Percentiles rank a stretch among this genome's conserved stretches.
phyloP scores from a whole-genome alignment of 257 asterid genomes.

The Salvia rosmarinus region DNA sequence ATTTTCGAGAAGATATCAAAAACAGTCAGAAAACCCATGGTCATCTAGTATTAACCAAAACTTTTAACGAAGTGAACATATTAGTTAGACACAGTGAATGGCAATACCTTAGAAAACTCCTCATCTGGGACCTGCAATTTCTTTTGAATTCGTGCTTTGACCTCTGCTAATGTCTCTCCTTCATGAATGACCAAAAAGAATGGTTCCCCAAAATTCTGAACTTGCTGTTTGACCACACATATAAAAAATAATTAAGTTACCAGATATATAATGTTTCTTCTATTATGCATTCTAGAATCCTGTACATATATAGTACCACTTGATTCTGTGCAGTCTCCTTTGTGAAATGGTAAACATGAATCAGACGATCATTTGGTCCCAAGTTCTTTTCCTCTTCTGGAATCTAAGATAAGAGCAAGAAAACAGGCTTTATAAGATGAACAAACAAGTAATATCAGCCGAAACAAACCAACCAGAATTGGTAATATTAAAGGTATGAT shows the following conservation, averaged over 20 bases:
- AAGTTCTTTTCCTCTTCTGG: constrained; percentile 92
- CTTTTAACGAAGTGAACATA: constrained; percentile 7
- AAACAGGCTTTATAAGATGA: constrained; percentile 18
- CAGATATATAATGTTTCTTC: neutral
- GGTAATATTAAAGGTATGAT: neutral
- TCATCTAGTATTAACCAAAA: constrained; percentile 2
- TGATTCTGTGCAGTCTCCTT: constrained; percentile 85
- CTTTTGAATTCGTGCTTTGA: constrained; percentile 56
- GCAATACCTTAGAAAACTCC: constrained; percentile 57
- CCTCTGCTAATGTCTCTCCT: constrained; percentile 62
- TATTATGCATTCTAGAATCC: constrained; percentile 8
- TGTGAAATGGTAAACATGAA: constrained; percentile 88
- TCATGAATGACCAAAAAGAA: constrained; percentile 61
- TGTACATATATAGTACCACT: constrained; percentile 49
- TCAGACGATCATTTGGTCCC: constrained; percentile 79
- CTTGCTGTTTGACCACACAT: constrained; percentile 41
- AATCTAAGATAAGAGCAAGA: constrained; percentile 50
- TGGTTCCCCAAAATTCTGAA: constrained; percentile 66
- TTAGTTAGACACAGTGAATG: constrained; percentile 8
- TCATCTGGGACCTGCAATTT: constrained; percentile 60
- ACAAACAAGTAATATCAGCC: constrained; percentile 23
- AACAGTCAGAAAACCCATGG: neutral
- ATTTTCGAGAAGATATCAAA: constrained; percentile 12
- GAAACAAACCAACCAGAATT: constrained; percentile 5
- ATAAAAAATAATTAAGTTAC: neutral